phyloP scores from a whole-genome alignment of 2,329 filamentous ascomycete species.

The Shiraia sp. region DNA sequence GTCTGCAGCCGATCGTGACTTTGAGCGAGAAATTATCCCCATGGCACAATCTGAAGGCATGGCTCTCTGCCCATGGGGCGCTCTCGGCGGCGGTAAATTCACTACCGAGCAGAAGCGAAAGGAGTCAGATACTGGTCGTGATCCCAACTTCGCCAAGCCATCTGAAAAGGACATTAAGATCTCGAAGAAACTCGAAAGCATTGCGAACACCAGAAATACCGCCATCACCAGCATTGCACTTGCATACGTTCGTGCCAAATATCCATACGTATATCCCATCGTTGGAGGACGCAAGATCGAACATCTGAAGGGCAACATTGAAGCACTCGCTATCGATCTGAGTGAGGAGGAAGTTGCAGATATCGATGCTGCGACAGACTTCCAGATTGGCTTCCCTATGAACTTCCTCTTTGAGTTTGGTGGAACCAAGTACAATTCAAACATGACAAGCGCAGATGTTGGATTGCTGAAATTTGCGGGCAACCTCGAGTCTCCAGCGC shows the following conservation, averaged over 20 bases:
- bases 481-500: slow-evolving; percentile 29
- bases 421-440: slow-evolving; percentile 29
- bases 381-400: slow-evolving; percentile 14
- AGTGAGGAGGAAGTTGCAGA: slow-evolving; percentile 57
- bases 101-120: slow-evolving; percentile 38
- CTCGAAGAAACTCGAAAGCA: slow-evolving; percentile 61
- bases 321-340: slow-evolving; percentile 56
- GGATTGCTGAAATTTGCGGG: slow-evolving; percentile 32
- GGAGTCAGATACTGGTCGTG: slow-evolving; percentile 38
- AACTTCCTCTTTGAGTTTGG: slow-evolving; percentile 51
- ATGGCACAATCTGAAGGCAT: slow-evolving; percentile 68
- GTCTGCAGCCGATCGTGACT: slow-evolving; percentile 64
- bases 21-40: slow-evolving; percentile 70
- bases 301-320: slow-evolving; percentile 68
- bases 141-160: slow-evolving; percentile 36
- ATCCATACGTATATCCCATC: slow-evolving; percentile 74
- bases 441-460: slow-evolving; percentile 35
- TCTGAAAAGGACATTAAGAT: slow-evolving; percentile 57
- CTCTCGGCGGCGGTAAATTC: slow-evolving; percentile 55
- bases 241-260: slow-evolving; percentile 73
- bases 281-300: slow-evolving; percentile 73
- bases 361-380: slow-evolving; percentile 54
- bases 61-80: slow-evolving; percentile 60
- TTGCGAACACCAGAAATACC: slow-evolving; percentile 61
- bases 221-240: slow-evolving; percentile 65